Base-by-base conservation (phyloP, 2,329 filamentous ascomycete genomes). In the Colletotrichum limetticola region DNA sequence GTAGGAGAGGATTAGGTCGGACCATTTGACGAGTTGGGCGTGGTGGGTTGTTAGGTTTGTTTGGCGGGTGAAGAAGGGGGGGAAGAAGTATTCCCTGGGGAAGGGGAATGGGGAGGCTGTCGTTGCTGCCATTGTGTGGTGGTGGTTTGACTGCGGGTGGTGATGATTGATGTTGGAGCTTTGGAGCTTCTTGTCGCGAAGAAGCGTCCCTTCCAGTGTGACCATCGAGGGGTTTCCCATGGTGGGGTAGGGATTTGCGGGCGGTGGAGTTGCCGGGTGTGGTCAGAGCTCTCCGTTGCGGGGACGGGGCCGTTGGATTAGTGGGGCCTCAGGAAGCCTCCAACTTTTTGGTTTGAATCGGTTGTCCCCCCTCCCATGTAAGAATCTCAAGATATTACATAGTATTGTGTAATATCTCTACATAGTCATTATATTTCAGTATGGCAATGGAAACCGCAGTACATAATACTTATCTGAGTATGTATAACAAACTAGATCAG, bases 31-130 rank as follows among this genome's bases (percentile, higher is more conserved):
- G 74, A 95, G 91, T 80, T 97, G 94, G 58, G 92, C 91, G 83
- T 92, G 90, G 80, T 89, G 92, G 11, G 93, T 96, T 35, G 89
- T 89, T 74, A 91, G 86, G 84, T 94, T 94, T 46, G 92, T 90
- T 83, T 97, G 94, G 67, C 91, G 91, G 68, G 93, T 95, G 90
- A 94, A 97, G 91, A 97, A 95, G 79, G 94, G 92, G 0, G 94
- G 94, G 86, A 95, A 96, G 84, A 86, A 85, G 88, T 95, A 93
- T 81, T 91, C 89, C 77, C 86, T 87, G 4, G 91, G 91, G 82
- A 91, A 92, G 52, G 77, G 68, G 82, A 91, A 92, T 77, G 82
- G 68, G 19, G 74, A 24, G 9, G 72, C 37, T 56, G 60, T 32
- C 71, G 71, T 74, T 8, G 26, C 46, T 22, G 69, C 9, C n/a